A percentile compares a stretch with the other conserved stretches of the same genome.
Conservation (phyloP, 495 filamentous ascomycete genomes). For the Aspergillus carlsbadensis region DNA sequence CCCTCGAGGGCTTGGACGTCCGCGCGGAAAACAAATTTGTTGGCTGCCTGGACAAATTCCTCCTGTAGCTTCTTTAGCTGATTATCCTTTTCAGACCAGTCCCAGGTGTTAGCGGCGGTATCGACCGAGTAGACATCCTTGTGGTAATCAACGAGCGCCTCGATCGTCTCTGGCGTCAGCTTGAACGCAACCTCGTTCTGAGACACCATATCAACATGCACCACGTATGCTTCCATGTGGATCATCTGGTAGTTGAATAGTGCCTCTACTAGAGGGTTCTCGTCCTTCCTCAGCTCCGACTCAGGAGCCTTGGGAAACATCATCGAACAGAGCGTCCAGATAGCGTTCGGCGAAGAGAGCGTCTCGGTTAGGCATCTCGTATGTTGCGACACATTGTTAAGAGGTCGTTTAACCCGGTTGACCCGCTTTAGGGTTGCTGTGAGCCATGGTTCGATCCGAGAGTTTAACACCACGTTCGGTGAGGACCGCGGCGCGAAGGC, state of each 20-base stretch:
- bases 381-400: constrained; percentile 98
- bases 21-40: constrained; percentile 95
- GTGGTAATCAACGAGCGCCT: constrained; percentile 92
- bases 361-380: constrained; percentile 96
- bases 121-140: constrained; percentile 95
- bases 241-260: constrained; percentile 93
- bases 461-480: constrained; percentile 92
- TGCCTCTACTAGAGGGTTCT: constrained; percentile 85
- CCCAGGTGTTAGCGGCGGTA: constrained; percentile 82
- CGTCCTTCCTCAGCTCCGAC: constrained; percentile 78
- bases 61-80: constrained; percentile 98
- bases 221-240: constrained; percentile 95
- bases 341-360: constrained; percentile 83
- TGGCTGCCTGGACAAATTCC: constrained; percentile 94
- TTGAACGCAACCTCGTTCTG: constrained; percentile 98
- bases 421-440: constrained; percentile 95
- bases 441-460: constrained; percentile 96
- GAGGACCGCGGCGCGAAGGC: constrained; percentile 93
- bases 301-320: constrained; percentile 93
- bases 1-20: constrained; percentile 89
- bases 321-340: constrained; percentile 93
- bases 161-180: constrained; percentile 95
- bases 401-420: constrained; percentile 93
- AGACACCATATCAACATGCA: constrained; percentile 98
- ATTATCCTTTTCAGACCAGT: constrained; percentile 95